Percentiles rank a stretch among this genome's conserved stretches.
phyloP scores from a whole-genome alignment of 805 yeast species.

The Candida lessepsii region DNA sequence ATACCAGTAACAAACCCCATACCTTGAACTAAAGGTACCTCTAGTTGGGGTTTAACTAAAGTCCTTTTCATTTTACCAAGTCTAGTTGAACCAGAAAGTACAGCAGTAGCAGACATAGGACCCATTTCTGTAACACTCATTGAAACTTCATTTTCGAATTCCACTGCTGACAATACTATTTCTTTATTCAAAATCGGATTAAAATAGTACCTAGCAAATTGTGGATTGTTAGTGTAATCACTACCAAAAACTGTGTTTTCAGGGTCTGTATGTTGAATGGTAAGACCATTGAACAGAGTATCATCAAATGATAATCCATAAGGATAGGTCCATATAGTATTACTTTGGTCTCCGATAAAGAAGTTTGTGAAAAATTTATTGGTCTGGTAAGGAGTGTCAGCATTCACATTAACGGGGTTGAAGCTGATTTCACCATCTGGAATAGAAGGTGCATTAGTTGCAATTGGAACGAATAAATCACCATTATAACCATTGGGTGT shows the following conservation, averaged over 20 bases:
- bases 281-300: constrained; percentile 49
- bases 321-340: constrained; percentile 62
- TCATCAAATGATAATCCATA: constrained; percentile 58
- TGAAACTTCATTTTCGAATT: constrained; percentile 4
- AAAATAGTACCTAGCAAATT: constrained; percentile 45
- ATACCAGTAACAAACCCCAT: constrained; percentile 77
- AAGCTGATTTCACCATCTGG: constrained; percentile 44
- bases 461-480: constrained; percentile 49
- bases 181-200: constrained; percentile 58
- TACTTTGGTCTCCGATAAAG: constrained; percentile 51
- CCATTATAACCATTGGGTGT: constrained; percentile 22
- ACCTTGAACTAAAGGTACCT: constrained; percentile 44
- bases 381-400: constrained; percentile 53
- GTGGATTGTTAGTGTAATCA: constrained; percentile 35
- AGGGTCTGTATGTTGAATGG: constrained; percentile 53
- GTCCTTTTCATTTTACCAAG: constrained; percentile 26
- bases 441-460: constrained; percentile 37
- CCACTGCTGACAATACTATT: constrained; percentile 49
- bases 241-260: constrained; percentile 45
- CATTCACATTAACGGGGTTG: constrained; percentile 44
- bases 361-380: constrained; percentile 74
- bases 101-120: constrained; percentile 17
- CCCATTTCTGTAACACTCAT: constrained; percentile 11
- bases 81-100: constrained; percentile 25
- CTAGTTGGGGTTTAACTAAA: constrained; percentile 52